These are phyloP conservation scores for Fibroporia radiculosa DNA, from an alignment of 768 basidiomycete species.

Conservation along the genomic window DNA sequence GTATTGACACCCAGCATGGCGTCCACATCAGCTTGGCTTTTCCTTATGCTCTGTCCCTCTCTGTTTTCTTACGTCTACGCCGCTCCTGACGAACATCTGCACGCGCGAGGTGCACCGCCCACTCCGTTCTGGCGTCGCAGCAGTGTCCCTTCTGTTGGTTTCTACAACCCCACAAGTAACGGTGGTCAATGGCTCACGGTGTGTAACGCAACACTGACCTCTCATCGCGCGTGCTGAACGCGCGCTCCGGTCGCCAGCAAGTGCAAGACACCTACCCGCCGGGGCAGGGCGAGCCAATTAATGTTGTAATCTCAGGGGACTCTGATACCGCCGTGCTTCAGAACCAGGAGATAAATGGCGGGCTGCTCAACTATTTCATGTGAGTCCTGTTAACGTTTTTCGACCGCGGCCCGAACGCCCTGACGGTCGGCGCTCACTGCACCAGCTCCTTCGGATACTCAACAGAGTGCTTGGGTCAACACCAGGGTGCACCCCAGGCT, in stretches of 20 bases:
- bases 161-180: slow-evolving; percentile 42
- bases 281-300: slow-evolving; percentile 83
- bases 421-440: background rate
- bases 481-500: slow-evolving; percentile 55
- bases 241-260: background rate
- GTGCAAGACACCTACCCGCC: slow-evolving; percentile 28
- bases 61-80: slow-evolving; percentile 11
- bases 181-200: slow-evolving; percentile 75
- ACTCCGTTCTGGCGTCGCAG: slow-evolving; percentile 18
- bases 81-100: slow-evolving; percentile 5
- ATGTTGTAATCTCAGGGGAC: slow-evolving; percentile 68
- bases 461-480: slow-evolving; percentile 80
- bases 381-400: slow-evolving; percentile 32
- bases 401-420: background rate
- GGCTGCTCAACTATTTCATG: slow-evolving; percentile 77
- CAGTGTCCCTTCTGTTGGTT: slow-evolving; percentile 45
- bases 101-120: slow-evolving; percentile 11
- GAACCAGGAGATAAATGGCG: slow-evolving; percentile 53
- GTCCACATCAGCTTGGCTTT: slow-evolving; percentile 16
- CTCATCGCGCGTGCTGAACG: background rate
- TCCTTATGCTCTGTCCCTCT: slow-evolving; percentile 27
- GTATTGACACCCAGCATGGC: no score
- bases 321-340: slow-evolving; percentile 67
- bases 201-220: slow-evolving; percentile 22
- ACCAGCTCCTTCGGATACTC: slow-evolving; percentile 66